A percentile compares a stretch with the other conserved stretches of the same genome.
Conservation (phyloP, 129 eudicot species). For the Artemisia tridentata region DNA sequence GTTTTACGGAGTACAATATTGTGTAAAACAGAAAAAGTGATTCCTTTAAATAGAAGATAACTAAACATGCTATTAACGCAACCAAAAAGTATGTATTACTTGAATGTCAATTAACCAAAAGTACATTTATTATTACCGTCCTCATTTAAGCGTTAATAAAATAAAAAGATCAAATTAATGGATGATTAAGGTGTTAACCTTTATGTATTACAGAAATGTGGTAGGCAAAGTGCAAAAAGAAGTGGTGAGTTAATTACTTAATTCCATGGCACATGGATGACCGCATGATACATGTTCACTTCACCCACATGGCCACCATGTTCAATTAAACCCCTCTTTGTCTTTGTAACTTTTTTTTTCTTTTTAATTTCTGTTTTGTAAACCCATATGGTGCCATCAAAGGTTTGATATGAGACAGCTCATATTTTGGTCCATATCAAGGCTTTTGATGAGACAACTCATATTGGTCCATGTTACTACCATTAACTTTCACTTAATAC, state of each 20-base stretch:
- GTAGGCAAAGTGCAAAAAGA: constrained; percentile 18
- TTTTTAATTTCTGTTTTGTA: background rate
- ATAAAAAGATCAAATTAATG: background rate
- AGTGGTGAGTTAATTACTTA: background rate
- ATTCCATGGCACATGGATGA: constrained; percentile 59
- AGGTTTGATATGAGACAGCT: constrained; percentile 39
- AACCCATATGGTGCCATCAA: constrained; percentile 38
- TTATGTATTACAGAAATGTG: constrained; percentile 8
- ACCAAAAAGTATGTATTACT: constrained; percentile 4
- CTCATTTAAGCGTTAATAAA: background rate
- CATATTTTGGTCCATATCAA: constrained; percentile 36
- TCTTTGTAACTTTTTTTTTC: constrained; percentile 35
- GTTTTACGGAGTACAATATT: no score
- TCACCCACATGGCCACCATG: constrained; percentile 77
- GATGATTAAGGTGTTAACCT: background rate
- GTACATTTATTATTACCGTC: background rate
- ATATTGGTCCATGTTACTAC: constrained; percentile 59
- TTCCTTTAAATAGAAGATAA: no score
- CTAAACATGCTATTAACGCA: background rate
- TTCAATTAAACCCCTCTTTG: constrained; percentile 49
- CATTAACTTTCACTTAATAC: constrained; percentile 18
- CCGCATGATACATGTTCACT: constrained; percentile 60
- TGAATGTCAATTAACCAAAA: background rate
- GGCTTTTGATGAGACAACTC: constrained; percentile 46
- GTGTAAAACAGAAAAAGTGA: no score